Evolutionary conservation across 2,329 filamentous ascomycete genomes (phyloP).

Genomic region (Coniochaeta sp.): DNA sequence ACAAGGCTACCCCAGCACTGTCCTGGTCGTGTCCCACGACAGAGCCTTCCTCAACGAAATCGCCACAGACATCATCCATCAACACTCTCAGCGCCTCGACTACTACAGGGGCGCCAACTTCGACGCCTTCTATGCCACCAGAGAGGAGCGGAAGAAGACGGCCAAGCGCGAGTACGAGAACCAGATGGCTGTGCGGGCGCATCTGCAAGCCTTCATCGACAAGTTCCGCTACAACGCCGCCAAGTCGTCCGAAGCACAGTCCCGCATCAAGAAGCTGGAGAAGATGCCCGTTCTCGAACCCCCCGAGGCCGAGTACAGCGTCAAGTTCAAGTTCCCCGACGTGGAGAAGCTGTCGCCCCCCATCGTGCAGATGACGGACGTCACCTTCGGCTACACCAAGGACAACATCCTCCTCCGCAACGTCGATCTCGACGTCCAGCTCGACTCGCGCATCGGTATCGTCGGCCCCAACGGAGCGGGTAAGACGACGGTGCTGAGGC

Average conservation of each 20-base stretch:
- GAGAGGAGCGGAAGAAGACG: conserved; percentile 93
- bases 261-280: conserved; percentile 97
- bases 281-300: conserved; percentile 88
- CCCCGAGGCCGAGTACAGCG: conserved; percentile 89
- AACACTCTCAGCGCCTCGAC: conserved; percentile 93
- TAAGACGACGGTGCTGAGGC: conserved; percentile 96
- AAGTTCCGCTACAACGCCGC: conserved; percentile 99
- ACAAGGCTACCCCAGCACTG: conserved; percentile 86
- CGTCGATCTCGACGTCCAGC: conserved; percentile 92
- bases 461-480: conserved; percentile 98
- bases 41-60: conserved; percentile 98
- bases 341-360: conserved; percentile 96
- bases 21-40: conserved; percentile 97
- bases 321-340: conserved; percentile 95
- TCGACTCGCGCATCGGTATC: conserved; percentile 96
- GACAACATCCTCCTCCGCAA: conserved; percentile 76
- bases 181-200: conserved; percentile 88
- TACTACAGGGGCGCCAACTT: conserved; percentile 99
- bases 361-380: conserved; percentile 93
- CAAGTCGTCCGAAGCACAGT: conserved; percentile 97
- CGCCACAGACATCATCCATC: conserved; percentile 97
- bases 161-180: conserved; percentile 97
- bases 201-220: conserved; percentile 97
- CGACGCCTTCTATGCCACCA: conserved; percentile 93
- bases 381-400: conserved; percentile 79